Base-by-base conservation (phyloP, 139 green algal species). In the Pleodorina starrii region DNA sequence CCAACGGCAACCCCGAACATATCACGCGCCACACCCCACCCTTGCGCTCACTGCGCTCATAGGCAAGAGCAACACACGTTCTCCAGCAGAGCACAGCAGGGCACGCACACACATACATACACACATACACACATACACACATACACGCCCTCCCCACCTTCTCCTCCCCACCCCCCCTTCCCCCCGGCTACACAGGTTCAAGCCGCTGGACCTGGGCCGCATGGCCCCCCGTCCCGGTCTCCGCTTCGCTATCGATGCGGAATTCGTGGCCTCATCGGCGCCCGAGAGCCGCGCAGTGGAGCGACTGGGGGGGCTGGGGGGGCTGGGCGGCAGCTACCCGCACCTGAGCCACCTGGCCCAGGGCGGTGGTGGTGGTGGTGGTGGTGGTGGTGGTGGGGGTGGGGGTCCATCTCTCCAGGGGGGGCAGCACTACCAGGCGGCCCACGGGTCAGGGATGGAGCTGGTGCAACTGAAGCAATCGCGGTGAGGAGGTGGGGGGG, bases 211-310 rank as follows among this genome's bases (percentile, higher is more conserved):
- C 90, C 16, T 63, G 90, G 17, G 46, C 32, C 36, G 81, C 48
- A 29, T 95, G 90, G 66, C 93, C 12, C 95, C 93, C 0, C 42
- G 73, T 5, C 92, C 93, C 14, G 96, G 96, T 1, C 89, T 94
- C 73, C 86, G 99, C 57, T 87, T 99, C 43, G 97, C 93, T 25
- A 96, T 99, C 36, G 97, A 99, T 84, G 96, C 97, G 0, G 97
- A 99, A 93, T 99, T 99, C 90, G 97, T 99, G 71, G 93, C 94
- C 36, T 91, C 95, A 40, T 87, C 89, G 0, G 89, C 95, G n/a
- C 84, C 96, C 0, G 93, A 87, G 59, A 87, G 81, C 44, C 81
- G 81, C 19, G 44, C 79, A 21, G 60, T 66, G 81, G 81, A 48
- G 51, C 5, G n/a, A 19, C 2, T 54, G 72, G 72, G 80, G 59